Evolutionary conservation across 768 basidiomycete genomes (phyloP), one percentile per base, ranked within the genome.

Genomic region (Suillus sp.): DNA sequence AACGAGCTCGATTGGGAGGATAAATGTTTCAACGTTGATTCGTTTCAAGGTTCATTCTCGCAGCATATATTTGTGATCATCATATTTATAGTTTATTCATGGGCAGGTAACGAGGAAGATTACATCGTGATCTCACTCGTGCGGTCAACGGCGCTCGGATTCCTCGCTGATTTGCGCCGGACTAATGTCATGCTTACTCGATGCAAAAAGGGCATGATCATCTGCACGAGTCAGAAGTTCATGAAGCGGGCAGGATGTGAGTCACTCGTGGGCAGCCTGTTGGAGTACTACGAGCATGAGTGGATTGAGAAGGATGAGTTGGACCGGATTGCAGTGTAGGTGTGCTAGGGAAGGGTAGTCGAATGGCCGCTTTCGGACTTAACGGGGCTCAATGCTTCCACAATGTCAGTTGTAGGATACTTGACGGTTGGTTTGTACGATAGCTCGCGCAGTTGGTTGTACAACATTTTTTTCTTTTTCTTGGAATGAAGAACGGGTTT

Each of bases 151-250:
- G 81, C 79, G 4, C 77, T 89, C 54, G 93, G 92, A 5, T 95
- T 95, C 66, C 78, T 95, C 38, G 70, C 74, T 16, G 87, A 87
- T 68, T 66, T 81, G 11, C 82, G 88, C 34, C 82, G 93, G 20
- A 88, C 90, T 60, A 94, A 95, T 86, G 92, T 95, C 63, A 93
- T 95, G 91, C 86, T 94, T 9, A 89, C 87, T 54, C 84, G 93
- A 42, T 92, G 89, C 80, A 89, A 89, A 72, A 80, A 76, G 57
- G 88, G 86, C 35, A 93, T 94, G 91, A 86, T 86, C 63, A 89
- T 95, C 67, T 78, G 89, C 59, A 81, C 88, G 25, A 90, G 80
- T 68, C 78, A 78, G 66, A 76, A 77, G 20, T 94, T 93, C 70
- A 77, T 94, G 45, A 66, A 70, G n/a, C 82, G 82, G 11, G 69